Base-by-base conservation (phyloP, 345 rosid species). In the Ailanthus altissimus region DNA sequence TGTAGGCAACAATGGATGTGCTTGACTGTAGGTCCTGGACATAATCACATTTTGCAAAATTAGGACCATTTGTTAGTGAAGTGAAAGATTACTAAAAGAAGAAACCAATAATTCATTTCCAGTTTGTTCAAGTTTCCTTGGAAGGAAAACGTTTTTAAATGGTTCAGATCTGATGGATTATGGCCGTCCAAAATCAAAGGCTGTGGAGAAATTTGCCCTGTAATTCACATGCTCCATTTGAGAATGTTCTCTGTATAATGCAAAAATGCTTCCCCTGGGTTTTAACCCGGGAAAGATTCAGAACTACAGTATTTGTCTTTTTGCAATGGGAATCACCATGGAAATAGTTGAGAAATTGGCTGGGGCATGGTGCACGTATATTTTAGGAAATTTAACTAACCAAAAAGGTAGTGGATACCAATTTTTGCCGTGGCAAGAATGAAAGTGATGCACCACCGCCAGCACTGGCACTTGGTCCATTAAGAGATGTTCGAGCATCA, bases 311-410 rank as follows among this genome's bases (percentile, higher is more conserved):
- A 53, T 16, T 7, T n/a, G 16, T 32, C 14, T 2, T 3, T 23
- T 42, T 58, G 25, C 32, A 8, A 49, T 7, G 1, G 56, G 57
- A 50, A 38, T 54, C 54, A 40, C 51, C n/a, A 51, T 1, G 1
- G 23, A n/a, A 8, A 11, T 0, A 5, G 38, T 10, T 6, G 66
- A 38, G 49, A 23, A 28, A n/a, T 68, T 47, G 16, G 0, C 11
- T 6, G 18, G 38, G 15, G 16, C 1, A 1, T 32, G n/a, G 36
- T 23, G 74, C 40, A 70, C 25, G 72, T 14, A 15, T 56, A 32
- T 56, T 76, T 43, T 20, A 14, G 73, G 73, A 75, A 75, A 70
- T 43, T 42, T 28, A 56, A 21, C 60, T 1, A 5, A n/a, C 74
- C 25, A 38, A 32, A 54, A 38, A 12, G 36, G 10, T 4, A 38